Evolutionary conservation across 257 asterid species (phyloP), one percentile per base, ranked within the genome.

Genomic region (Galeopsis tetrahit): DNA sequence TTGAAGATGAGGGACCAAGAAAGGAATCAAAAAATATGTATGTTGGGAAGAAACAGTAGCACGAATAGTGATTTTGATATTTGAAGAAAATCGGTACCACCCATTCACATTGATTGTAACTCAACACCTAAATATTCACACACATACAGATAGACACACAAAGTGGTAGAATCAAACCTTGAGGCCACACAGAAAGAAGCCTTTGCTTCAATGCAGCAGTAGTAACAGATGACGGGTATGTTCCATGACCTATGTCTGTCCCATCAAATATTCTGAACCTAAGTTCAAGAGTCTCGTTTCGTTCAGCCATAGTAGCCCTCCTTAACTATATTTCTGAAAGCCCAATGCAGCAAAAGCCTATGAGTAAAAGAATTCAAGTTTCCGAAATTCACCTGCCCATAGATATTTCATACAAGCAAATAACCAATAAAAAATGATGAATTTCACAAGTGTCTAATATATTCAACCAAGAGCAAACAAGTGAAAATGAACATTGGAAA

Each of bases 181-280:
- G 91, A 78, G 86, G 89, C 91, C 89, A 85, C 74, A 80, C 78
- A 59, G 84, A 76, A 77, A 83, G 73, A 64, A 85, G 84, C 66
- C 77, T 73, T 51, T 82, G 86, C 59, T 81, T 81, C 66, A 85
- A 84, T 56, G 76, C 17, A 21, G 82, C 80, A 76, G 81, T 35
- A 52, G 85, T 72, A 36, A 76, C 79, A 52, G 89, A 85, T 2
- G 85, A 75, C 28, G 77, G 55, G 76, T 87, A 83, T 33, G 81
- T 80, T 48, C 79, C 81, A 46, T 83, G 87, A 57, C 86, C 81
- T 66, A 84, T 88, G 75, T 84, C 89, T 46, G 91, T 84, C 77
- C 94, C 89, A 70, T 88, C 94, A 77, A 69, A 85, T 68, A 88
- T 80, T 75, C 89, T 82, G 79, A 85, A 88, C 78, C 82, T 85